phyloP scores from a whole-genome alignment of 2,329 filamentous ascomycete species.

The Xylariaceae sp. region DNA sequence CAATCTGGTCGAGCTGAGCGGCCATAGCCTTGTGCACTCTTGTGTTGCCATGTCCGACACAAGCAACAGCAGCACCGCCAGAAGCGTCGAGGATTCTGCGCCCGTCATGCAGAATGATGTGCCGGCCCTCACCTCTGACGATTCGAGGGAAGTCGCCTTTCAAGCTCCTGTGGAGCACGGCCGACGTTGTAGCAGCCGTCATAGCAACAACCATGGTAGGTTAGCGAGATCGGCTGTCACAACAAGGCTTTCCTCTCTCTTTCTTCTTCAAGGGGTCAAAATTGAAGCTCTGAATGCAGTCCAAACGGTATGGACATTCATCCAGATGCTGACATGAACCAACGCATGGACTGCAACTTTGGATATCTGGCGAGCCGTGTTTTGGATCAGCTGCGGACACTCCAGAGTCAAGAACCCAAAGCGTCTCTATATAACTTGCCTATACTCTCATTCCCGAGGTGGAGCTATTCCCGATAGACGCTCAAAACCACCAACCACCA shows the following conservation, averaged over 20 bases:
- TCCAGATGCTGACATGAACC: too few relatives aligned
- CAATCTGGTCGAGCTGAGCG: constrained; percentile 35
- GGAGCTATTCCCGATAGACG: background rate
- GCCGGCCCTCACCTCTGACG: constrained; percentile 33
- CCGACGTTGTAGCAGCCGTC: constrained; percentile 23
- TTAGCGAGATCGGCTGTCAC: background rate
- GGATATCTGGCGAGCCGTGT: too few relatives aligned
- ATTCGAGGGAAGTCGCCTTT: constrained; percentile 30
- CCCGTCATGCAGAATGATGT: constrained; percentile 37
- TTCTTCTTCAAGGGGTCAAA: too few relatives aligned
- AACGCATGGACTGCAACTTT: too few relatives aligned
- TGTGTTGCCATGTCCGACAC: constrained; percentile 39
- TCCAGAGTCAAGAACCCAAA: background rate
- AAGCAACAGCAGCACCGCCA: constrained; percentile 42
- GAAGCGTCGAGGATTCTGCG: constrained; percentile 39
- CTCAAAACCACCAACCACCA: too few relatives aligned
- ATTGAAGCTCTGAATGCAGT: too few relatives aligned
- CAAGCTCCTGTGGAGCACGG: constrained; percentile 37
- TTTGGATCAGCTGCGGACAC: background rate
- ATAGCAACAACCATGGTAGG: constrained; percentile 1
- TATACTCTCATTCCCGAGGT: background rate
- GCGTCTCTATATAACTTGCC: background rate
- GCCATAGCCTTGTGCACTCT: constrained; percentile 37
- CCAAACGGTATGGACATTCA: too few relatives aligned
- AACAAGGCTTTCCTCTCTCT: background rate